Evolutionary conservation across 169 alveolate species (phyloP).

Genomic region (Plasmodium cynomolgi): DNA sequence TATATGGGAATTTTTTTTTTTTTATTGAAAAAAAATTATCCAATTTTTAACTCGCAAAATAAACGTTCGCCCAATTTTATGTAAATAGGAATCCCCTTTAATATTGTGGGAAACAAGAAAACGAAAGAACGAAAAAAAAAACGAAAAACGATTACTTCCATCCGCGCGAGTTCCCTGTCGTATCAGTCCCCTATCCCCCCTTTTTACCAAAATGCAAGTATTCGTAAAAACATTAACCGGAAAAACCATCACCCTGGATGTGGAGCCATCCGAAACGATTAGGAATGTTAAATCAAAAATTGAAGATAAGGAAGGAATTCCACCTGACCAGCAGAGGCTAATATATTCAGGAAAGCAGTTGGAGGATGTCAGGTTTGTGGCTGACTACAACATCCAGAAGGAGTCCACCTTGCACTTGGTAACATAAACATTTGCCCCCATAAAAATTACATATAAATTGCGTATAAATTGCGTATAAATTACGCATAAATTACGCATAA

Average conservation of each 20-base stretch:
- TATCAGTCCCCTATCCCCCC: neutral
- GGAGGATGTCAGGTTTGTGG: conserved; percentile 98
- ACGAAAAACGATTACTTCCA: neutral
- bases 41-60: neutral
- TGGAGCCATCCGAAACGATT: conserved; percentile 96
- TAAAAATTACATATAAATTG: conserved; percentile 11
- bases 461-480: neutral
- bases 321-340: conserved; percentile 99
- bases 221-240: conserved; percentile 98
- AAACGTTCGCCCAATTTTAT: neutral
- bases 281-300: conserved; percentile 98
- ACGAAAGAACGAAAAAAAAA: neutral
- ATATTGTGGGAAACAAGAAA: neutral
- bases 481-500: neutral
- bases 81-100: neutral
- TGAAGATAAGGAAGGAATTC: conserved; percentile 98
- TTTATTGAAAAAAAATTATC: neutral
- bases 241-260: conserved; percentile 95
- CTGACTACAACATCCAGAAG: conserved; percentile 98
- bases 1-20: neutral
- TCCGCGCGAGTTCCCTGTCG: neutral
- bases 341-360: conserved; percentile 99
- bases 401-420: conserved; percentile 98
- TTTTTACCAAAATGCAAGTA: conserved; percentile 89
- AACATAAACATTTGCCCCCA: conserved; percentile 3